Conservation (phyloP, 2,329 filamentous ascomycete species). For the Passalora sequoiae region DNA sequence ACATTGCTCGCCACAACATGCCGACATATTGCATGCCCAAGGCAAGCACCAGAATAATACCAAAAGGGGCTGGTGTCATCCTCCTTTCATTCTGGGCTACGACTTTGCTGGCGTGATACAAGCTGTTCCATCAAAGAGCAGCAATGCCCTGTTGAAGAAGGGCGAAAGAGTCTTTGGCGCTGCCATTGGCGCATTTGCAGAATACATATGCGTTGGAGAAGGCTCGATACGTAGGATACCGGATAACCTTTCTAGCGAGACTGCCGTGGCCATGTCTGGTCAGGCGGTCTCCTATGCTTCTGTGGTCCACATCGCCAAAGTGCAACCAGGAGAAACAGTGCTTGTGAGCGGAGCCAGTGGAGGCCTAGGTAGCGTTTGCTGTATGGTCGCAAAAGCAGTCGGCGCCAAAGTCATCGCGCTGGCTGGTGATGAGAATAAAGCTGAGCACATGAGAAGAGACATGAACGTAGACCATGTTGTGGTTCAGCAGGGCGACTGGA, state of each 20-base stretch:
- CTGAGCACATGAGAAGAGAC: slow-evolving; percentile 26
- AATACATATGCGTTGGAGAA: slow-evolving; percentile 45
- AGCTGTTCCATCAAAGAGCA: slow-evolving; percentile 31
- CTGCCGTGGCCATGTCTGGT: slow-evolving; percentile 51
- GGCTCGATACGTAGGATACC: slow-evolving; percentile 44
- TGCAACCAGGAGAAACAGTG: slow-evolving; percentile 47
- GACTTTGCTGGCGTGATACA: slow-evolving; percentile 55
- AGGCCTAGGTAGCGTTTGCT: slow-evolving; percentile 52
- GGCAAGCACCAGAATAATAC: slow-evolving; percentile 55
- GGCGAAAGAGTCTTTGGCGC: slow-evolving; percentile 54
- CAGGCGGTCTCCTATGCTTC: slow-evolving; percentile 53
- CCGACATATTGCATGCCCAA: slow-evolving; percentile 56
- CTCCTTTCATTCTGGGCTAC: slow-evolving; percentile 56
- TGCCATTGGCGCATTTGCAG: slow-evolving; percentile 49
- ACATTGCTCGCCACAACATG: slow-evolving; percentile 55
- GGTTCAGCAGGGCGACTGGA: slow-evolving; percentile 49
- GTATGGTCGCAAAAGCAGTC: slow-evolving; percentile 51
- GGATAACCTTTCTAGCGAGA: slow-evolving; percentile 40
- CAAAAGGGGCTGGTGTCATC: slow-evolving; percentile 46
- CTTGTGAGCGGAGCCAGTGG: slow-evolving; percentile 54
- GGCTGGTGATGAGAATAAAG: slow-evolving; percentile 46
- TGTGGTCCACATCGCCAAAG: slow-evolving; percentile 39
- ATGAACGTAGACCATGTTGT: slow-evolving; percentile 30
- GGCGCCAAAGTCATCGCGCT: slow-evolving; percentile 53
- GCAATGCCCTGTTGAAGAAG: slow-evolving; percentile 32